Conservation (phyloP, 192 early-diverging fungal species). For the Coemansia asiatica region DNA sequence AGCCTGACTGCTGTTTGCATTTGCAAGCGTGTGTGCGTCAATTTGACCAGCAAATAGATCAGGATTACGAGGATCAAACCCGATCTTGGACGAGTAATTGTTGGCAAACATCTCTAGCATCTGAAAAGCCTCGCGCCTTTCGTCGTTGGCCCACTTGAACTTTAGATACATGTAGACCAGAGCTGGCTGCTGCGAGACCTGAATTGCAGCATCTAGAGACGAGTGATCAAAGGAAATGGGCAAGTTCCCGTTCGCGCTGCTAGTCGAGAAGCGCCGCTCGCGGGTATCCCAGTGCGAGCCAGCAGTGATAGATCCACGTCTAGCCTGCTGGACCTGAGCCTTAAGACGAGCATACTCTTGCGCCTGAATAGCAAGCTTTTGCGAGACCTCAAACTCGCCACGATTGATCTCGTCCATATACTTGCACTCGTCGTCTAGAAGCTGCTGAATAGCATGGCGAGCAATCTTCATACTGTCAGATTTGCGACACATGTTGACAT, state of each 20-base stretch:
- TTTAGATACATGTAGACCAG: constrained; percentile 90
- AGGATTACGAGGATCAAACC: constrained; percentile 38
- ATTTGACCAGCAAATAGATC: background rate
- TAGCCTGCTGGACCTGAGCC: constrained; percentile 8
- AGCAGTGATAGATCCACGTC: constrained; percentile 1
- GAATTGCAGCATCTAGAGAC: constrained; percentile 26
- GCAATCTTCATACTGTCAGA: constrained; percentile 63
- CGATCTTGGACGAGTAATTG: constrained; percentile 54
- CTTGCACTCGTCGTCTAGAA: constrained; percentile 30
- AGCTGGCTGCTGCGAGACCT: constrained; percentile 40
- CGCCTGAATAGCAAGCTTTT: constrained; percentile 22
- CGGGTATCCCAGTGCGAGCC: constrained; percentile 22
- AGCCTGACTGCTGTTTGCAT: constrained; percentile 1
- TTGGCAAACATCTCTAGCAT: constrained; percentile 79
- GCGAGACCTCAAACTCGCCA: constrained; percentile 18
- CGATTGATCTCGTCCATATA: constrained; percentile 29
- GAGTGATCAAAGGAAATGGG: background rate
- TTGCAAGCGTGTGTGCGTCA: constrained; percentile 14
- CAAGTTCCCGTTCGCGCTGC: background rate
- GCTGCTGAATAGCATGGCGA: constrained; percentile 36
- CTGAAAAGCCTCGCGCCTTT: constrained; percentile 60
- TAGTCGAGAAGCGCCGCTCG: constrained; percentile 9
- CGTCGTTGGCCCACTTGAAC: constrained; percentile 45
- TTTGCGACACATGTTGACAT: constrained; percentile 91
- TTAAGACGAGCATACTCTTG: constrained; percentile 26